Base-by-base conservation (phyloP, 2,329 filamentous ascomycete genomes). In the Leptodontidium sp. region DNA sequence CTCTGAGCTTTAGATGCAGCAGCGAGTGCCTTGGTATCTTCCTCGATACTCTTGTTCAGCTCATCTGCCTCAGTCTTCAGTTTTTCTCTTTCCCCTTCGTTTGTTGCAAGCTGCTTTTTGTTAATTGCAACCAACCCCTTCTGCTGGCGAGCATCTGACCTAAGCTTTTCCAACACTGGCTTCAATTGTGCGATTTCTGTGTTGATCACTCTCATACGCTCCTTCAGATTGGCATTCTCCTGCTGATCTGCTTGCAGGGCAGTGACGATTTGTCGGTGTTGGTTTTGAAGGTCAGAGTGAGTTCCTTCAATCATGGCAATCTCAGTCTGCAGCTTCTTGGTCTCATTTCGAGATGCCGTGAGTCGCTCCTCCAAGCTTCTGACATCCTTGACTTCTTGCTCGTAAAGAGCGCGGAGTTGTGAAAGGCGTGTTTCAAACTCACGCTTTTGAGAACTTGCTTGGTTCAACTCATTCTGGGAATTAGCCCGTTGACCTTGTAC, bases 91-190 rank as follows among this genome's bases (percentile, higher is more conserved):
- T 98, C 95, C 59, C 88, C 88, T 80, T 99, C 96, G 67, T 91
- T 93, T 0, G 94, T 98, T 45, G 91, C 88, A 69, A 98, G 84
- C 81, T 99, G 96, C 83, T 99, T 99, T 85, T 97, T 98, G 83
- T 98, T 98, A 82, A 99, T 99, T 53, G 96, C 94, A 38, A 97
- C 95, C 73, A 98, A 85, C 21, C 96, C 96, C 82, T 97, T 98
- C 78, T 98, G 94, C 80, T 98, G 96, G 52, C 96, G 90, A 32
- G 94, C 94, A 75, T 98, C 94, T 14, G 91, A 93, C 79, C 92
- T 94, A 75, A 97, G 86, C 84, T 98, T 98, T 79, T 99, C 96
- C 64, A 99, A 89, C 73, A 95, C 91, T 40, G 94, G 94, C 80
- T 94, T 97, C 50, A 98, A 83, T 80, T 94, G 91, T 21, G 88